Conservation (phyloP, 768 basidiomycete species). For the Gymnopilus junonius region DNA sequence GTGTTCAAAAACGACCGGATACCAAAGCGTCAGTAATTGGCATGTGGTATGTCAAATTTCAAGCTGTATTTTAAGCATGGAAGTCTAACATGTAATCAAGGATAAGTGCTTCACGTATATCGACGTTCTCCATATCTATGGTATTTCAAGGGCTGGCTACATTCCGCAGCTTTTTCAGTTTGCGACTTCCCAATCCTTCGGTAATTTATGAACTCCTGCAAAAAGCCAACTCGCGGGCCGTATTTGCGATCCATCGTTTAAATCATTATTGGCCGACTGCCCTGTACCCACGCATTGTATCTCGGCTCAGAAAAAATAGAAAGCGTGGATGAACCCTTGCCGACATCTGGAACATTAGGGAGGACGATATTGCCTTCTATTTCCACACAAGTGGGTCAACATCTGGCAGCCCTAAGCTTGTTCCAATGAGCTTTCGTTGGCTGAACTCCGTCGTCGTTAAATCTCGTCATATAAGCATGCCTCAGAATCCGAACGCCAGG, state of each 20-base stretch:
- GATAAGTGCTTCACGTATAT: constrained; percentile 72
- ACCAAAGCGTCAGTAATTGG: constrained; percentile 63
- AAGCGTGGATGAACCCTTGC: constrained; percentile 42
- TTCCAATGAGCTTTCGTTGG: constrained; percentile 74
- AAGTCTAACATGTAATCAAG: constrained; percentile 39
- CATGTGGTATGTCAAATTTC: constrained; percentile 56
- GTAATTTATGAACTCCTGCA: constrained; percentile 72
- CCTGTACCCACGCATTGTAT: constrained; percentile 55
- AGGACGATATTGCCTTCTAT: constrained; percentile 59
- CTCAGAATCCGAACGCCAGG: constrained; percentile 56
- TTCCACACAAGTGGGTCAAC: constrained; percentile 87
- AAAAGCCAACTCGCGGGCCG: constrained; percentile 63
- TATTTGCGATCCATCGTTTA: constrained; percentile 69
- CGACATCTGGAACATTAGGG: constrained; percentile 41
- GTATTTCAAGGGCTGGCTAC: constrained; percentile 76
- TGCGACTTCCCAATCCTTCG: constrained; percentile 73
- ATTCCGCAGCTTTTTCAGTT: constrained; percentile 78
- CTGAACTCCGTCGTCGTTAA: constrained; percentile 64
- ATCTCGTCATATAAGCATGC: constrained; percentile 53
- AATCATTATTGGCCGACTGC: constrained; percentile 44
- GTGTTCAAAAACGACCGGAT: constrained; percentile 52
- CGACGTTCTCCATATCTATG: constrained; percentile 77
- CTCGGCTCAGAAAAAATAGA: constrained; percentile 42
- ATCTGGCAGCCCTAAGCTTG: constrained; percentile 82
- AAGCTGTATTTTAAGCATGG: constrained; percentile 4